Evolutionary conservation across 352 stramenopile species (phyloP), one percentile per base, ranked within the genome.

Genomic region (Phytophthora rubi): DNA sequence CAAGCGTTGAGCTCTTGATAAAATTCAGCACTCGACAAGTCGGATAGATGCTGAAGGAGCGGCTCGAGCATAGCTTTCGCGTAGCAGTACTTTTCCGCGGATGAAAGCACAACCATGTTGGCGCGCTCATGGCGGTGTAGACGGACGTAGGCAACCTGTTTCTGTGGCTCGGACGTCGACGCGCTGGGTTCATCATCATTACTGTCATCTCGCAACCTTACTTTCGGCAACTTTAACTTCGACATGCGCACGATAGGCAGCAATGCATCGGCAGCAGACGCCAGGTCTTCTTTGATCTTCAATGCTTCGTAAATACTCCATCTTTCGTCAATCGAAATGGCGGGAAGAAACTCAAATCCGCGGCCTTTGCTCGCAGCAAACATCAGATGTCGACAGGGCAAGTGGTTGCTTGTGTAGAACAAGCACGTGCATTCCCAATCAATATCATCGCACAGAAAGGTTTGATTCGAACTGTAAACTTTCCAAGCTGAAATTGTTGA

Each of bases 401-500:
- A 42, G 35, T 42, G 35, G 35, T 42, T 42, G 35, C 35, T 16
- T 42, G 8, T 42, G 35, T 42, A 42, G 2, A 42, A 42, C 35
- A 42, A 42, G 35, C 35, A 42, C 35, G 12, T 42, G 35, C 8
- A 42, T 42, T 10, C 12, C 8, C 35, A 16, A 16, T 59, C 59
- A 7, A 63, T 16, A n/a, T 59, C 51, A 13, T 59, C 15, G 18
- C 54, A 64, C 12, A 12, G 7, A 30, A 23, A 70, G 0, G 18
- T 53, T 45, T 37, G n/a, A n/a, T 42, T 53, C 10, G 35, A 48
- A 15, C 26, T 35, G 9, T 45, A 33, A 18, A 71, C 35, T 42
- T 71, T 65, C 58, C 57, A 72, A 21, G 12, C 9, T 10, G 58
- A 68, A 45, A 59, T 9, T 9, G n/a, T 13, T 72, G 30, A 47